Evolutionary conservation across 2,329 filamentous ascomycete genomes (phyloP).

Genomic region (Penicillium vulpinum): DNA sequence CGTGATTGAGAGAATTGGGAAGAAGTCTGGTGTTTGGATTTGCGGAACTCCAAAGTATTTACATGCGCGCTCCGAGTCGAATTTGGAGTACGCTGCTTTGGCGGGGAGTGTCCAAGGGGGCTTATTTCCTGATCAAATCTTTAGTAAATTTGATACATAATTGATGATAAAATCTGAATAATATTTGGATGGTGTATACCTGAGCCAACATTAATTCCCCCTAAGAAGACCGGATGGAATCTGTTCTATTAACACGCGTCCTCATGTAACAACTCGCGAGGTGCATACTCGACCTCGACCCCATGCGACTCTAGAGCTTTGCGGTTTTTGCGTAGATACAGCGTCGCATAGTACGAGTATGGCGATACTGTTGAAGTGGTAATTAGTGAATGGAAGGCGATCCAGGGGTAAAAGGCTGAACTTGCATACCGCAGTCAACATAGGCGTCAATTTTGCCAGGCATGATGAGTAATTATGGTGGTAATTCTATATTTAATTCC

Average conservation of each 20-base stretch:
- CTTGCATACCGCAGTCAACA: conserved; percentile 24
- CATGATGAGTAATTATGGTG: conserved; percentile 11
- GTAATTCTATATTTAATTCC: neutral
- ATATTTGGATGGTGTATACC: conserved; percentile 42
- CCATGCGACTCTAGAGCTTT: conserved; percentile 57
- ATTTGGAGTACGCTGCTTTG: conserved; percentile 62
- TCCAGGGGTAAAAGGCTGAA: neutral
- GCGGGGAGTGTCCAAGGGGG: conserved; percentile 71
- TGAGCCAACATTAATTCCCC: conserved; percentile 62
- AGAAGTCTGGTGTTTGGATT: conserved; percentile 45
- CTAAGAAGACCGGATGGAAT: conserved; percentile 71
- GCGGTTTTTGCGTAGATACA: conserved; percentile 59
- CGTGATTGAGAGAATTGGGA: conserved; percentile 56
- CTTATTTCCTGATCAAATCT: conserved; percentile 58
- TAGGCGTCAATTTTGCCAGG: conserved; percentile 25
- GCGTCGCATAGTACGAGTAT: conserved; percentile 55
- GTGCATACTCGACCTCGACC: conserved; percentile 66
- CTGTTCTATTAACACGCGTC: conserved; percentile 42
- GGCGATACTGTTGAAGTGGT: conserved; percentile 57
- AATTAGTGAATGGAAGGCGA: neutral
- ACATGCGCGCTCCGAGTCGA: conserved; percentile 52
- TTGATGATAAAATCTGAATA: neutral
- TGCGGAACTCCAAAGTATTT: conserved; percentile 51
- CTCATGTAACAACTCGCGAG: neutral
- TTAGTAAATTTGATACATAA: neutral